Conservation (phyloP, 164 flowering plant species). For the Tinospora cordifolia region DNA sequence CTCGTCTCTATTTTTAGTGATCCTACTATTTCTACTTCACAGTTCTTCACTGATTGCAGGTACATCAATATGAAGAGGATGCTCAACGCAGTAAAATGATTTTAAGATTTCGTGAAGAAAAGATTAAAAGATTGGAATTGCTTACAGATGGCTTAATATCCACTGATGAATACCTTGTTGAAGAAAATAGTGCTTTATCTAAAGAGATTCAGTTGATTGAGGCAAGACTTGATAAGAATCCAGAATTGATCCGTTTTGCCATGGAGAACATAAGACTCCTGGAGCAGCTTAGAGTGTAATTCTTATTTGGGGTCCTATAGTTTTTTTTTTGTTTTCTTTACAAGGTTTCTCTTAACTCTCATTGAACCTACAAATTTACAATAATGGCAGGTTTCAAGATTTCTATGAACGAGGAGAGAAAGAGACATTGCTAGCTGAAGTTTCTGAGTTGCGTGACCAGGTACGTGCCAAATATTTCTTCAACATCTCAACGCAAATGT, state of each 20-base stretch:
- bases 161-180: conserved; percentile 49
- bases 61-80: conserved; percentile 54
- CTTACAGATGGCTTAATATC: conserved; percentile 37
- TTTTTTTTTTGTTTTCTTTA: not conserved
- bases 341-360: conserved; percentile 7
- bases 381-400: conserved; percentile 45
- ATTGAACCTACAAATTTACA: conserved; percentile 8
- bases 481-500: not conserved
- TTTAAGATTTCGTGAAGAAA: conserved; percentile 49
- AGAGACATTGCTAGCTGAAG: conserved; percentile 51
- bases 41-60: conserved; percentile 26
- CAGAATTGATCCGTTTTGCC: conserved; percentile 54
- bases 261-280: conserved; percentile 55
- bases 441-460: conserved; percentile 61
- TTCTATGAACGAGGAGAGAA: conserved; percentile 62
- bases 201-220: conserved; percentile 60
- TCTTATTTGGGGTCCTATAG: not conserved
- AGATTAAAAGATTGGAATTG: conserved; percentile 43
- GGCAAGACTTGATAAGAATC: conserved; percentile 45
- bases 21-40: conserved; percentile 1
- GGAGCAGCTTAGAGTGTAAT: conserved; percentile 56
- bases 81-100: conserved; percentile 43
- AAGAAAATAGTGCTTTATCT: conserved; percentile 52
- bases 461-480: conserved; percentile 19
- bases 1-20: not conserved